Percentiles rank a stretch among this genome's conserved stretches.
These are phyloP conservation scores for Microcera coccophila DNA, from an alignment of 2,329 filamentous ascomycete species.

Conservation along the genomic window DNA sequence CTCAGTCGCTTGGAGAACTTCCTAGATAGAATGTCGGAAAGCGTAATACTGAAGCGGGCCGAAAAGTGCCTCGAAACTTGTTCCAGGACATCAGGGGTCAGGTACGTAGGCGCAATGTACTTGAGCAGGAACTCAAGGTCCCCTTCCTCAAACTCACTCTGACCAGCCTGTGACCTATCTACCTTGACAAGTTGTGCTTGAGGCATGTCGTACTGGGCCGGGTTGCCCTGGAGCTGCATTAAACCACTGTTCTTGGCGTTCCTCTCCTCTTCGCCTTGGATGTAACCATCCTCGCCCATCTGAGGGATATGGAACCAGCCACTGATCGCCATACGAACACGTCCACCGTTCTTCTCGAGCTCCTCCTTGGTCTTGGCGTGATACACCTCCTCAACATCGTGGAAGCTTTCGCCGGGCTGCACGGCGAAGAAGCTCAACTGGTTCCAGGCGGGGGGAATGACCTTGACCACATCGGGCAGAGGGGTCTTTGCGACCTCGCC, in stretches of 20 bases:
- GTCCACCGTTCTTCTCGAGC: conserved; percentile 65
- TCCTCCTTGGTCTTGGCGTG: conserved; percentile 57
- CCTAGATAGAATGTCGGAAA: conserved; percentile 72
- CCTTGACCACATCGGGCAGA: conserved; percentile 69
- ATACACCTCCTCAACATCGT: conserved; percentile 98
- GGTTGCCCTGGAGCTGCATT: conserved; percentile 87
- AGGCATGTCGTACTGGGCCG: conserved; percentile 83
- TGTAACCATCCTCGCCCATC: conserved; percentile 85
- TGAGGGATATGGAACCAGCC: conserved; percentile 99
- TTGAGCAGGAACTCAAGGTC: conserved; percentile 88
- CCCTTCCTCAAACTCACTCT: conserved; percentile 63
- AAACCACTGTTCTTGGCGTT: conserved; percentile 86
- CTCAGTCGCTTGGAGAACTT: conserved; percentile 73
- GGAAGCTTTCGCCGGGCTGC: conserved; percentile 96
- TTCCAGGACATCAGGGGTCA: conserved; percentile 87
- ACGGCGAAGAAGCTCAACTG: conserved; percentile 98
- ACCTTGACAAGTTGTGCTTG: conserved; percentile 54
- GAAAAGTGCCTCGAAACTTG: conserved; percentile 76
- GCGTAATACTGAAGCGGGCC: conserved; percentile 77
- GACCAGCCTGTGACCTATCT: conserved; percentile 39
- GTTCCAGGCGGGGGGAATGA: conserved; percentile 93
- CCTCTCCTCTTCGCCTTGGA: conserved; percentile 82
- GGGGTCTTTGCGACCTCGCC: conserved; percentile 77
- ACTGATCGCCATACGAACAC: conserved; percentile 94
- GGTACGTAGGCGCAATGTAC: conserved; percentile 84